Conservation (phyloP, 495 filamentous ascomycete genomes). For the Daldinia concentrica region DNA sequence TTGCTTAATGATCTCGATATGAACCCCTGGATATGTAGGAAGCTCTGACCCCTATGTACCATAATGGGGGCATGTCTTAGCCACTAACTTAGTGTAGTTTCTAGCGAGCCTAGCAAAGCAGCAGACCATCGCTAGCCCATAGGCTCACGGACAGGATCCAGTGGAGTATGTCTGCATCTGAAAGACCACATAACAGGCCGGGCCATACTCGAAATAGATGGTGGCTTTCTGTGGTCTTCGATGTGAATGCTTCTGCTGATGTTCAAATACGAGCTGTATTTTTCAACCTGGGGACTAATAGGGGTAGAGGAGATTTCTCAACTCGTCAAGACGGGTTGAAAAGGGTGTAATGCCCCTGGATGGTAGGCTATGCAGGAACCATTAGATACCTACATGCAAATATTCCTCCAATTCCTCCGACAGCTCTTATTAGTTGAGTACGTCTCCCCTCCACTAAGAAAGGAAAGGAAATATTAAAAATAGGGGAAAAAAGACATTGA, state of each 20-base stretch:
- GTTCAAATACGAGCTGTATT: slow-evolving; percentile 43
- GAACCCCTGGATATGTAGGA: slow-evolving; percentile 20
- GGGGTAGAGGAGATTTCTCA: slow-evolving; percentile 17
- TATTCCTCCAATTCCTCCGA: slow-evolving; percentile 39
- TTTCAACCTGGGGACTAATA: slow-evolving; percentile 31
- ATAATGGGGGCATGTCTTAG: not conserved
- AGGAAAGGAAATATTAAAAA: slow-evolving; percentile 12
- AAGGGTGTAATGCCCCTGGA: slow-evolving; percentile 27
- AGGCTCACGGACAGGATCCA: slow-evolving; percentile 1
- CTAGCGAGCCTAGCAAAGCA: slow-evolving; percentile 6
- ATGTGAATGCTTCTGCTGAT: slow-evolving; percentile 25
- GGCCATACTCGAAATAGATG: slow-evolving; percentile 34
- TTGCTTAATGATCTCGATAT: slow-evolving; percentile 36
- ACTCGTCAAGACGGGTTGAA: slow-evolving; percentile 16
- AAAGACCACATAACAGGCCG: slow-evolving; percentile 22
- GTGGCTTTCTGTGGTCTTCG: slow-evolving; percentile 21
- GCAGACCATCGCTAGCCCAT: slow-evolving; percentile 15
- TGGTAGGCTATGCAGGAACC: slow-evolving; percentile 40
- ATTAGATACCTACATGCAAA: slow-evolving; percentile 24
- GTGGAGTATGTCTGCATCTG: slow-evolving; percentile 32
- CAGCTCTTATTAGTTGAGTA: slow-evolving; percentile 14
- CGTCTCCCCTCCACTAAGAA: slow-evolving; percentile 27
- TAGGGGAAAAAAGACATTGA: slow-evolving; percentile 13
- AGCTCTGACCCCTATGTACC: slow-evolving; percentile 29
- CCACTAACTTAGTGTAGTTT: slow-evolving; percentile 3